phyloP scores from a whole-genome alignment of 306 rosid genomes.

The Cajanus cajan region DNA sequence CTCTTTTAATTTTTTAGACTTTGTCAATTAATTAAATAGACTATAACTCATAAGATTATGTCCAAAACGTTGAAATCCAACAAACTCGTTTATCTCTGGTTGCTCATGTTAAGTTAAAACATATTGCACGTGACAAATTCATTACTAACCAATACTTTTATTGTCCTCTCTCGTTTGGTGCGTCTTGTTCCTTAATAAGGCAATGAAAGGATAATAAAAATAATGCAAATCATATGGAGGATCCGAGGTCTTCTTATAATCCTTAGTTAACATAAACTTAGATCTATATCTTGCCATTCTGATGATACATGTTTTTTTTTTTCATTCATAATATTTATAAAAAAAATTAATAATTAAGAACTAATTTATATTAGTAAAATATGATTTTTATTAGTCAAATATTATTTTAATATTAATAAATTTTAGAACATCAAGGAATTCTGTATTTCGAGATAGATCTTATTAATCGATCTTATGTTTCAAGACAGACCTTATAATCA shows the following conservation, averaged over 20 bases:
- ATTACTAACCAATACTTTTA: neutral
- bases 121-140: conserved; percentile 32
- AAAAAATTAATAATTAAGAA: too few species aligned
- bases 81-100: neutral
- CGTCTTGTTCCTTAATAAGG: neutral
- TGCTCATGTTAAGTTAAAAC: neutral
- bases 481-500: too few species aligned
- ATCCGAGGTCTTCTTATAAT: neutral
- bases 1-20: neutral
- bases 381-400: too few species aligned
- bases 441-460: too few species aligned
- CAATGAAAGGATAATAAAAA: neutral
- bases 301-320: too few species aligned
- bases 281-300: neutral
- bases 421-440: too few species aligned
- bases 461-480: too few species aligned
- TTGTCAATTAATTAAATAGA: neutral
- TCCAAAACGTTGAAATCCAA: neutral
- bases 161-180: conserved; percentile 15
- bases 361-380: too few species aligned
- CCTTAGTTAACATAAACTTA: neutral
- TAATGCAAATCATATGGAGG: neutral
- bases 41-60: neutral
- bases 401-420: too few species aligned
- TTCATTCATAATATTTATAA: too few species aligned